phyloP scores from a whole-genome alignment of 179 eudicot genomes.

The Drosera spatulata region DNA sequence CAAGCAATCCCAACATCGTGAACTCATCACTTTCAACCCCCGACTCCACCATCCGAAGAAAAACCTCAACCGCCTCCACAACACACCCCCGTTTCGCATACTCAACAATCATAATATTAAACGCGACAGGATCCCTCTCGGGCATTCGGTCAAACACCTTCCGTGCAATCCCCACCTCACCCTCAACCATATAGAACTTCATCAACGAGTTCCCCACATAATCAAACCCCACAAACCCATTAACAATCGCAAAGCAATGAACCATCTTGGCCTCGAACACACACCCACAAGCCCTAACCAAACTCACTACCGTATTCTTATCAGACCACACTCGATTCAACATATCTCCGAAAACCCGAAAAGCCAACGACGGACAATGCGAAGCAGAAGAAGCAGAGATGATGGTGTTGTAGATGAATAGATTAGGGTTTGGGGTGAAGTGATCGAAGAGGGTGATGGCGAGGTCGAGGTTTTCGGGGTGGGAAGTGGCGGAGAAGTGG shows the following conservation, averaged over 20 bases:
- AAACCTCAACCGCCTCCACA: conserved; percentile 7
- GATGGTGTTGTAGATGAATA: conserved; percentile 15
- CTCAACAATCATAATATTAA: conserved; percentile 11
- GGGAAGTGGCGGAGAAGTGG: conserved; percentile 11
- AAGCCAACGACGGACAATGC: neutral
- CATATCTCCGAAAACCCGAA: conserved; percentile 10
- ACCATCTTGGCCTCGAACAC: no score
- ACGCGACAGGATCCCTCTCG: conserved; percentile 11
- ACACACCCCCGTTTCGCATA: conserved; percentile 11
- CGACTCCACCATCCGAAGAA: conserved; percentile 6
- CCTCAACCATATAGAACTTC: conserved; percentile 12
- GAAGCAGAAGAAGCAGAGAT: conserved; percentile 11
- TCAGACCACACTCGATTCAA: conserved; percentile 5
- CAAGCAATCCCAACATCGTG: conserved; percentile 13
- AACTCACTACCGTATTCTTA: conserved; percentile 4
- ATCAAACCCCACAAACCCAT: neutral
- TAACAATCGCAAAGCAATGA: no score
- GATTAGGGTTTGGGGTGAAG: conserved; percentile 14
- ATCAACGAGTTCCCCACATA: conserved; percentile 14
- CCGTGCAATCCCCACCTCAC: conserved; percentile 14
- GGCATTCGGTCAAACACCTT: conserved; percentile 17
- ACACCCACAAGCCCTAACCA: no score
- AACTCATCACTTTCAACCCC: conserved; percentile 14
- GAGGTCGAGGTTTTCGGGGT: conserved; percentile 14
- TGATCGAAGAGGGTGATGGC: conserved; percentile 12